Evolutionary conservation across 2,329 filamentous ascomycete genomes (phyloP).

Genomic region (Orbilia ellipsospora): DNA sequence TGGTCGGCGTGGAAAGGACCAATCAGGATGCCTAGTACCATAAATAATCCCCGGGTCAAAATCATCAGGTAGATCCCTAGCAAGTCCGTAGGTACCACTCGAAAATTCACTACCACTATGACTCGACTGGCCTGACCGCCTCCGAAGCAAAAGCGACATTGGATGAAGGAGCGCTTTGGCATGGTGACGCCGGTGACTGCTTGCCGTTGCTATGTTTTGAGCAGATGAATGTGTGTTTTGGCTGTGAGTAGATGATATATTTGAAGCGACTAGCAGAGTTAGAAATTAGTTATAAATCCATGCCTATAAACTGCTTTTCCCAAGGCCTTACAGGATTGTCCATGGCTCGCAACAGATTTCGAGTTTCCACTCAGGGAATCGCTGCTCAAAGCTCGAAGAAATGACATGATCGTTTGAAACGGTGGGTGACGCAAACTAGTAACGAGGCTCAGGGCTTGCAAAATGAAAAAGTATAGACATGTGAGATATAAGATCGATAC

Average conservation of each 20-base stretch:
- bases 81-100: conserved; percentile 50
- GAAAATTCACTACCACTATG: conserved; percentile 25
- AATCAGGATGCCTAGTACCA: conserved; percentile 68
- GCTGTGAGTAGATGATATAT: conserved; percentile 16
- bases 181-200: conserved; percentile 47
- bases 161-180: conserved; percentile 61
- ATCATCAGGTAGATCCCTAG: conserved; percentile 64
- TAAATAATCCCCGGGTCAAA: conserved; percentile 73
- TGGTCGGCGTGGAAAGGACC: conserved; percentile 70
- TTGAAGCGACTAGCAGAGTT: conserved; percentile 13
- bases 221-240: conserved; percentile 20
- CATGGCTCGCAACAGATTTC: conserved; percentile 20
- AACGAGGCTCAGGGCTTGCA: background rate
- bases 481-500: no score
- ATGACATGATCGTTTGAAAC: conserved; percentile 27
- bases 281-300: conserved; percentile 4
- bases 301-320: background rate
- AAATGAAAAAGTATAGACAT: background rate
- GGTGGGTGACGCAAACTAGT: background rate
- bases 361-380: conserved; percentile 31
- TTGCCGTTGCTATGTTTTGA: conserved; percentile 11
- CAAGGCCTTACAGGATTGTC: conserved; percentile 20
- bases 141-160: conserved; percentile 69
- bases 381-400: conserved; percentile 50
- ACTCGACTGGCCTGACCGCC: conserved; percentile 68